Evolutionary conservation across 306 rosid genomes (phyloP).

Genomic region (Castanea sativa): DNA sequence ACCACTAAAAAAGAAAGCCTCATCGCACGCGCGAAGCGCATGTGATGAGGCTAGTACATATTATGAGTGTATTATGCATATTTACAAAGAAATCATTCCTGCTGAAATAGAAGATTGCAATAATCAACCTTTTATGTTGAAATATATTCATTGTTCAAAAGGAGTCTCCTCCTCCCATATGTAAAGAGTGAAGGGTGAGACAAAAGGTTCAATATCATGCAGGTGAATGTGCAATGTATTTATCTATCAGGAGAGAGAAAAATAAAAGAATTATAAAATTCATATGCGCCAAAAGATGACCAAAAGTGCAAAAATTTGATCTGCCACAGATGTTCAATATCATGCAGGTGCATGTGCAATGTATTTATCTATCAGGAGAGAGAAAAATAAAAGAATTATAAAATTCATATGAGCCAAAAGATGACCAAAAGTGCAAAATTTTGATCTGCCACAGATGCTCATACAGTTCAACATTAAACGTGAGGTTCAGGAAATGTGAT

Average conservation of each 20-base stretch:
- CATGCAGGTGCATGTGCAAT: neutral
- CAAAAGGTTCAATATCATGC: neutral
- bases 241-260: too few relatives aligned
- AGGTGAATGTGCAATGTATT: neutral
- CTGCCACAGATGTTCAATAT: neutral
- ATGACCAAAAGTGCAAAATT: neutral
- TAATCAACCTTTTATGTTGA: neutral
- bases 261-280: too few relatives aligned
- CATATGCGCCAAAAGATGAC: neutral
- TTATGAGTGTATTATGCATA: neutral
- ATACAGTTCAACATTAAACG: conserved; percentile 2
- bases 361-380: neutral
- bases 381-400: too few relatives aligned
- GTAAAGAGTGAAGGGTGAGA: neutral
- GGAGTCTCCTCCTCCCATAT: neutral
- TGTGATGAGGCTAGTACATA: too few relatives aligned
- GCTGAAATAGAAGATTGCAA: neutral
- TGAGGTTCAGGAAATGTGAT: neutral
- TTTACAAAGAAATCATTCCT: neutral
- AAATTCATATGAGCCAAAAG: neutral
- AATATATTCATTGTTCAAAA: neutral
- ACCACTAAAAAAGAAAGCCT: too few relatives aligned
- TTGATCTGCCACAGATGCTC: too few relatives aligned
- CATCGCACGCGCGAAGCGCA: too few relatives aligned
- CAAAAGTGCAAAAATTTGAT: neutral